Percentiles rank a stretch among this genome's conserved stretches.
phyloP scores from a whole-genome alignment of 2,329 filamentous ascomycete genomes.

The Thielaviopsis ethacetica region DNA sequence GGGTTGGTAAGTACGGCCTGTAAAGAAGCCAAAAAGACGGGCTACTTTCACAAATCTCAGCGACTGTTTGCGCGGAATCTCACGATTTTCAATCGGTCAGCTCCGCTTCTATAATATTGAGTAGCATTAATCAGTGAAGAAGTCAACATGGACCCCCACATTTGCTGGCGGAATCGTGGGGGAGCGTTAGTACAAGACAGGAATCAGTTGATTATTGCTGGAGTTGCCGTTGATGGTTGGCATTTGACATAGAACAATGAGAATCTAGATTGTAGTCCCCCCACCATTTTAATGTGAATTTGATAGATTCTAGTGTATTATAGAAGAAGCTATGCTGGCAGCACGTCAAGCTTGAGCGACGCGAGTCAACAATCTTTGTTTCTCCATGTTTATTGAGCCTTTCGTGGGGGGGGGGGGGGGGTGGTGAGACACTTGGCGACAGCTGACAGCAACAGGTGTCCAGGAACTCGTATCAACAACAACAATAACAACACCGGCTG shows the following conservation, averaged over 20 bases:
- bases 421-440: not conserved
- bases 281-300: too few species aligned
- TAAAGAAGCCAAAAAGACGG: too few species aligned
- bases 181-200: not conserved
- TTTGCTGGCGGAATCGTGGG: not conserved
- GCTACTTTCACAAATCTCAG: too few species aligned
- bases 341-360: too few species aligned
- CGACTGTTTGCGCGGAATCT: not conserved
- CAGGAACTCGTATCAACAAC: not conserved
- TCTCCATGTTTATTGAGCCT: not conserved
- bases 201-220: not conserved
- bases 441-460: not conserved
- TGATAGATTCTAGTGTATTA: too few species aligned
- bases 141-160: not conserved
- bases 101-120: not conserved
- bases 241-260: too few species aligned
- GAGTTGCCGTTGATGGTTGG: too few species aligned
- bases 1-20: too few species aligned
- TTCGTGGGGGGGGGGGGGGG: not conserved
- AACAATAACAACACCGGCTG: not conserved
- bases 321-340: too few species aligned
- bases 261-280: too few species aligned
- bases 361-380: too few species aligned
- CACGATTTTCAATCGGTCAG: not conserved
- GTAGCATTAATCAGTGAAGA: not conserved